These are phyloP conservation scores for Xylariaceae sp. DNA, from an alignment of 2,329 filamentous ascomycete species.

Conservation along the genomic window DNA sequence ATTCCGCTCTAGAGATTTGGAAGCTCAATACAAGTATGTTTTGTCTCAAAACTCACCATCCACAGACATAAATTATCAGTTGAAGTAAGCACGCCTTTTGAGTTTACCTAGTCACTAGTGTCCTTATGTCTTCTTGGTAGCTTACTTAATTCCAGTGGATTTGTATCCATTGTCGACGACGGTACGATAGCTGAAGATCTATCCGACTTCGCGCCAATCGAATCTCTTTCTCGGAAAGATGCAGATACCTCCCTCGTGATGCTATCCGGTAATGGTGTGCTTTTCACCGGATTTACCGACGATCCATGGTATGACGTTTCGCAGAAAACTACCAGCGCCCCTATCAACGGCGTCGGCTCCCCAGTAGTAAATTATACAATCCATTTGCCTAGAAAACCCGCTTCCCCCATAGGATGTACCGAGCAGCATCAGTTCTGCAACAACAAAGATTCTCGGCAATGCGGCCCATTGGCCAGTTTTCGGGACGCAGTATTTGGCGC, in stretches of 20 bases:
- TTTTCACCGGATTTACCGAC: not conserved
- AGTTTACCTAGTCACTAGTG: too few species aligned
- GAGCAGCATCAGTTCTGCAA: constrained; percentile 13
- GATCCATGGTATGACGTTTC: constrained; percentile 9
- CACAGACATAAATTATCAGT: too few species aligned
- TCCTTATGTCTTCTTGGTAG: too few species aligned
- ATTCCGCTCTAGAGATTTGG: not conserved
- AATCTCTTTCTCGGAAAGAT: constrained; percentile 1
- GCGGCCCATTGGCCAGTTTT: constrained; percentile 12
- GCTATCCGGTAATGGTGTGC: constrained; percentile 8
- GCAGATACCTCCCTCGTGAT: constrained; percentile 5
- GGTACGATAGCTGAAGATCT: not conserved
- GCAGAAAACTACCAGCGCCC: not conserved
- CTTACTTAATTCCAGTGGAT: too few species aligned
- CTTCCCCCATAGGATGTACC: constrained; percentile 10
- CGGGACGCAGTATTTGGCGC: constrained; percentile 6
- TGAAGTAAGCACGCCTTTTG: too few species aligned
- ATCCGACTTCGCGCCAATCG: not conserved
- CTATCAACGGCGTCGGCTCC: not conserved
- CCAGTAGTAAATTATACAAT: not conserved
- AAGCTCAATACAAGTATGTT: not conserved
- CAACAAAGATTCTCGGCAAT: not conserved
- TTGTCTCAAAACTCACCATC: too few species aligned
- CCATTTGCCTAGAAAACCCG: constrained; percentile 4
- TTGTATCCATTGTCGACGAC: not conserved